Conservation (phyloP, 148 eudicot genomes). For the Oxyria digyna region DNA sequence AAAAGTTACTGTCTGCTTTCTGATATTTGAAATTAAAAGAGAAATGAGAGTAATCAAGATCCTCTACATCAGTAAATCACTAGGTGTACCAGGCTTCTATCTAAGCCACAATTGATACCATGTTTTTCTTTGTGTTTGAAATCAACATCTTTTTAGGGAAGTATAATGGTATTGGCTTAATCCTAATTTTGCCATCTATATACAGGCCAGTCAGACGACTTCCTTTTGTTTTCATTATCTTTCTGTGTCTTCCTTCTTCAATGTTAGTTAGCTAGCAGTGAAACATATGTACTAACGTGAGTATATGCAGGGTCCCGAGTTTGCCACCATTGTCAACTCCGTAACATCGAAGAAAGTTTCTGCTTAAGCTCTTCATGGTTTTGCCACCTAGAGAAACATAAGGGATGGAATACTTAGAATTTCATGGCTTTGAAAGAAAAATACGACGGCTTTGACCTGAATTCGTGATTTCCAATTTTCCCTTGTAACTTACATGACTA, state of each 20-base stretch:
- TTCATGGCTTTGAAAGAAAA: constrained; percentile 2
- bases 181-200: neutral
- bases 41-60: neutral
- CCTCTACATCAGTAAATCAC: neutral
- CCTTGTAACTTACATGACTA: neutral
- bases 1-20: neutral
- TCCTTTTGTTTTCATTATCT: neutral
- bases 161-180: neutral
- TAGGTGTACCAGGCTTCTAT: neutral
- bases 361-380: constrained; percentile 33
- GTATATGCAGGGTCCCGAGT: constrained; percentile 76
- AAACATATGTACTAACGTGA: neutral
- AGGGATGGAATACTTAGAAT: constrained; percentile 1
- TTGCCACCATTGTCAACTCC: constrained; percentile 78
- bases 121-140: neutral
- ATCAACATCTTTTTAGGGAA: neutral
- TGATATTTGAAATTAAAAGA: neutral
- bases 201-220: too few relatives aligned
- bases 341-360: constrained; percentile 91
- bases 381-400: constrained; percentile 6
- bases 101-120: neutral
- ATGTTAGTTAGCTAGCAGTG: neutral
- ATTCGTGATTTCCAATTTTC: neutral
- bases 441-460: constrained; percentile 3
- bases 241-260: neutral